Evolutionary conservation across 2,329 filamentous ascomycete genomes (phyloP), one percentile per base, ranked within the genome.

Genomic region (Pyrenophora teres): DNA sequence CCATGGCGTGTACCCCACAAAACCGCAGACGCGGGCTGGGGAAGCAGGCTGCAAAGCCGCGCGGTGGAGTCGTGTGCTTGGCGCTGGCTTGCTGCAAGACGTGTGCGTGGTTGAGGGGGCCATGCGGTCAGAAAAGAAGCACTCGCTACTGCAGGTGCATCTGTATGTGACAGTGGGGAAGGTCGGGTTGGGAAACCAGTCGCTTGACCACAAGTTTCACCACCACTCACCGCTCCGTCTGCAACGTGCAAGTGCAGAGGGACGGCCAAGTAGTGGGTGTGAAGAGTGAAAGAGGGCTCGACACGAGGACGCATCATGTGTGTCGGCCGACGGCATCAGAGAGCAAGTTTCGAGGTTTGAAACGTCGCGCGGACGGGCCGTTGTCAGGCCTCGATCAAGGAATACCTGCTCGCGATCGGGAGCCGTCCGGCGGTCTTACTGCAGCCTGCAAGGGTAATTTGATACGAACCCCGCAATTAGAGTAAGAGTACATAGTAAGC

Each of bases 91-190:
- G 23, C 23, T 19, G 19, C 19, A 19, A 19, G 19, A 19, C 5
- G 23, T 6, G 3, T 3, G 23, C 7, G 3, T 25, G 50, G 53
- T 57, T 50, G 57, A 52, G 41, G 49, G 53, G 40, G 53, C 40
- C 47, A 39, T 52, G 50, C 45, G 35, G 50, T 48, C 40, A 42
- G 46, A 46, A 50, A 60, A 57, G 52, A 59, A 56, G 49, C 52
- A 46, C 42, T 44, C 39, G 50, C 61, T 69, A 63, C 63, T 65
- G 60, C 64, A 65, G 59, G 59, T 62, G 63, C 57, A 56, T 30
- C 59, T 56, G 57, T 53, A 43, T 46, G 50, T 50, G 53, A 58
- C 40, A 57, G 65, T 54, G 56, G 62, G 54, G 53, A 64, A 47
- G 31, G 39, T 48, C 50, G 42, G 41, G 43, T 40, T 36, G 37